Base-by-base conservation (phyloP, 805 yeast species). In the Candida koratica region DNA sequence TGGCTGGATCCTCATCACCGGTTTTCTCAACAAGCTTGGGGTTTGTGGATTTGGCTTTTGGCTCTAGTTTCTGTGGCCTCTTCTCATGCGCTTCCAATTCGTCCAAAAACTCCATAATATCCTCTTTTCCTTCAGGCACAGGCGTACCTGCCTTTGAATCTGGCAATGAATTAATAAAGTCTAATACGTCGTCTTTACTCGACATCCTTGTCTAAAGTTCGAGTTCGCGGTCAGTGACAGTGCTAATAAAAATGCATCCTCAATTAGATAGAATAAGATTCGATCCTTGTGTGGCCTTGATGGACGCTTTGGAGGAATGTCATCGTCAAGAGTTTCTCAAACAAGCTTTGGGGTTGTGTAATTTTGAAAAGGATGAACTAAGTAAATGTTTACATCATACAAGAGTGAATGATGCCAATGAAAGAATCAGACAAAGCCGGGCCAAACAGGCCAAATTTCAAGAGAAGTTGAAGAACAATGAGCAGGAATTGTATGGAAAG, bases 221-320 rank as follows among this genome's bases (percentile, higher is more conserved):
- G n/a, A 15, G 30, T 29, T 29, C 32, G 32, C 32, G 25, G 20
- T 19, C 18, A 29, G 32, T 29, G 32, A 29, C 14, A 29, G 7
- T 28, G 18, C 15, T 13, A 10, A 10, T 10, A 17, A 28, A 17
- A 8, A 67, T 67, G 73, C 73, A 67, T 43, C 73, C 73, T 5
- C 72, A 67, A 42, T 53, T 67, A 44, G 73, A 68, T 48, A 61
- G 53, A 44, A 58, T 56, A 42, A 52, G 71, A 39, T 66, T 67
- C 42, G 66, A 60, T 31, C 59, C 83, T 13, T 90, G 98, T 58
- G 78, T 75, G 35, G 84, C 81, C 43, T 71, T 87, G 26, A 87
- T 93, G 56, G 80, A 81, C 43, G 96, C 95, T 0, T 72, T 90
- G 5, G 95, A 90, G 50, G 81, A 85, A 54, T 90, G 98, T 56